These are phyloP conservation scores for Senna siamea DNA, from an alignment of 306 rosid genomes.

Conservation along the genomic window DNA sequence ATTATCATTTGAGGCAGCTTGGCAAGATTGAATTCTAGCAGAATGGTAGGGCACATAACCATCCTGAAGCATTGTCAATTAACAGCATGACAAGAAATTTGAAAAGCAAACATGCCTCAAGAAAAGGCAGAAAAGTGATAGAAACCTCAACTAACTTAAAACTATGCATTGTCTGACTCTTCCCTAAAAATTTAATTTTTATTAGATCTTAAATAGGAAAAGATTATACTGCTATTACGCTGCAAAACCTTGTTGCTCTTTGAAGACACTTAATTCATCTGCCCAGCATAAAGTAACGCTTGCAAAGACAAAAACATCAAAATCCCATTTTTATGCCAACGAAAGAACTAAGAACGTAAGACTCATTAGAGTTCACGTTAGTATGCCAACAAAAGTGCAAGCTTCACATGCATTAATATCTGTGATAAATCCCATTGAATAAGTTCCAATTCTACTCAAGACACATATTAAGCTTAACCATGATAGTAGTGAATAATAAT, in stretches of 20 bases:
- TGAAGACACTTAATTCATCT: no score
- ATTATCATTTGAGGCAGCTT: conserved; percentile 75
- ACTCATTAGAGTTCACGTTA: no score
- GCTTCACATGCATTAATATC: background rate
- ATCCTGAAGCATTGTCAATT: conserved; percentile 58
- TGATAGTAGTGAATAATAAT: conserved; percentile 16
- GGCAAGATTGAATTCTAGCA: conserved; percentile 90
- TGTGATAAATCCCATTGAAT: conserved; percentile 27
- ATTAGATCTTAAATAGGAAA: no score
- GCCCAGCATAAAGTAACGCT: no score
- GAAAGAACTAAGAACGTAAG: no score
- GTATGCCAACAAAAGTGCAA: no score
- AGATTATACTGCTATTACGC: no score
- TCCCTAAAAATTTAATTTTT: no score
- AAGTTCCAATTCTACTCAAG: background rate
- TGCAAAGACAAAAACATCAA: no score
- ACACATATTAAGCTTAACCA: background rate
- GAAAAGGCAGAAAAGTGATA: background rate
- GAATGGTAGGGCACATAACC: conserved; percentile 97
- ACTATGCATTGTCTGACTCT: conserved; percentile 11
- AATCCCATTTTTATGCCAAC: no score
- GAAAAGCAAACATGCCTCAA: conserved; percentile 8
- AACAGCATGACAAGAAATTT: no score
- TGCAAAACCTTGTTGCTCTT: no score
- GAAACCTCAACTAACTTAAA: background rate